Conservation (phyloP, 805 yeast genomes). For the Saturnispora saitoi region DNA sequence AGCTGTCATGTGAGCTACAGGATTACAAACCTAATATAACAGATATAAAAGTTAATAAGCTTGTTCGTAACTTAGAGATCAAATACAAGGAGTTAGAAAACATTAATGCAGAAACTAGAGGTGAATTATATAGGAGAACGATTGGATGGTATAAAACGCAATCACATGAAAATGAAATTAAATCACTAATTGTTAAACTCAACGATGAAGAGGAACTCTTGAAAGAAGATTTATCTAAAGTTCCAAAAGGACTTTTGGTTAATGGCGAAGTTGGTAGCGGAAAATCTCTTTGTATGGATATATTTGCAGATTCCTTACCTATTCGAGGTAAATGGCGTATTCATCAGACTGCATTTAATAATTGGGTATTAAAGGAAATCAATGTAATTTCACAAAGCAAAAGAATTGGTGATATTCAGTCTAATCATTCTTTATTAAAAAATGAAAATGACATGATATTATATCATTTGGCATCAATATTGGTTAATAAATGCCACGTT, state of each 20-base stretch:
- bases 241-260: constrained; percentile 57
- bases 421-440: constrained; percentile 27
- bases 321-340: constrained; percentile 55
- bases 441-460: constrained; percentile 56
- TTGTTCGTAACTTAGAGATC: constrained; percentile 30
- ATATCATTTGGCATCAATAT: constrained; percentile 57
- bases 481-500: constrained; percentile 50
- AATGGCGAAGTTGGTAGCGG: constrained; percentile 72
- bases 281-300: constrained; percentile 64
- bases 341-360: constrained; percentile 63
- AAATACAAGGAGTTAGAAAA: constrained; percentile 13
- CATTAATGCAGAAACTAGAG: constrained; percentile 9
- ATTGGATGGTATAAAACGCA: constrained; percentile 23
- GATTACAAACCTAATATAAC: constrained; percentile 52
- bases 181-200: constrained; percentile 40
- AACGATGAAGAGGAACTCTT: constrained; percentile 37
- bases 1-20: constrained; percentile 54
- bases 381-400: constrained; percentile 45
- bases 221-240: constrained; percentile 40
- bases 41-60: constrained; percentile 33
- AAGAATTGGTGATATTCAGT: constrained; percentile 21
- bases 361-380: constrained; percentile 59
- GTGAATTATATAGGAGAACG: constrained; percentile 22
- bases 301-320: constrained; percentile 60
- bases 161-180: constrained; percentile 14